Conservation (phyloP, 2,329 filamentous ascomycete genomes). For the Diplodia mutila region DNA sequence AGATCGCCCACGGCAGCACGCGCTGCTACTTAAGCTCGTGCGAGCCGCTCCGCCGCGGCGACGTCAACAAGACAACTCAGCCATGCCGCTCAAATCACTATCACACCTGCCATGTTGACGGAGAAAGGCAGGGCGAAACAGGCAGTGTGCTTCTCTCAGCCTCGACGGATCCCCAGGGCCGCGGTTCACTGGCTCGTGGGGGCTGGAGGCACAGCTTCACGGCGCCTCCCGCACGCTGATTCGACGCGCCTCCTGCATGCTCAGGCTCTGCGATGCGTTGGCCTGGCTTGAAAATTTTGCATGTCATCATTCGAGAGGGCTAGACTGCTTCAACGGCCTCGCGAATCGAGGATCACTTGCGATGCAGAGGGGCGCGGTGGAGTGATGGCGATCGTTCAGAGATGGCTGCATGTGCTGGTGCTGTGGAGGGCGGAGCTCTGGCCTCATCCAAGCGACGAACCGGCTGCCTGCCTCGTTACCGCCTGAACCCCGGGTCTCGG, state of each 20-base stretch:
- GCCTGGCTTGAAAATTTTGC: slow-evolving; percentile 20
- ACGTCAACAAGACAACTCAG: slow-evolving; percentile 17
- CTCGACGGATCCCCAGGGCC: slow-evolving; percentile 11
- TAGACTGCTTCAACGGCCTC: slow-evolving; percentile 1
- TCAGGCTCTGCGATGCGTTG: slow-evolving; percentile 20
- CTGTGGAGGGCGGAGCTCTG: not conserved
- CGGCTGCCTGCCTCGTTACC: not conserved
- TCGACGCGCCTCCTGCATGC: slow-evolving; percentile 21
- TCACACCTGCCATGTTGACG: slow-evolving; percentile 14
- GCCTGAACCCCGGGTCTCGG: slow-evolving; percentile 3
- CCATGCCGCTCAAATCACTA: slow-evolving; percentile 21
- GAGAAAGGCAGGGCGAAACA: slow-evolving; percentile 21
- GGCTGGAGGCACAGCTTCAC: slow-evolving; percentile 17
- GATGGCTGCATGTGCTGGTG: slow-evolving; percentile 14
- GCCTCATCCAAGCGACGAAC: not conserved
- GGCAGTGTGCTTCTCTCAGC: slow-evolving; percentile 10
- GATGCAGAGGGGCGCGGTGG: slow-evolving; percentile 17
- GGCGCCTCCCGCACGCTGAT: slow-evolving; percentile 16
- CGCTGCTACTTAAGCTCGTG: slow-evolving; percentile 17
- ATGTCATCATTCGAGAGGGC: slow-evolving; percentile 17
- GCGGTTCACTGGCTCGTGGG: slow-evolving; percentile 9
- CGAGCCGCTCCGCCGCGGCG: not conserved
- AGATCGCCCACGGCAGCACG: slow-evolving; percentile 16
- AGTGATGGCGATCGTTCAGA: slow-evolving; percentile 21
- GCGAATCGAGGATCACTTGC: slow-evolving; percentile 25